These are phyloP conservation scores for Brassica napus DNA, from an alignment of 345 rosid species.

Conservation along the genomic window DNA sequence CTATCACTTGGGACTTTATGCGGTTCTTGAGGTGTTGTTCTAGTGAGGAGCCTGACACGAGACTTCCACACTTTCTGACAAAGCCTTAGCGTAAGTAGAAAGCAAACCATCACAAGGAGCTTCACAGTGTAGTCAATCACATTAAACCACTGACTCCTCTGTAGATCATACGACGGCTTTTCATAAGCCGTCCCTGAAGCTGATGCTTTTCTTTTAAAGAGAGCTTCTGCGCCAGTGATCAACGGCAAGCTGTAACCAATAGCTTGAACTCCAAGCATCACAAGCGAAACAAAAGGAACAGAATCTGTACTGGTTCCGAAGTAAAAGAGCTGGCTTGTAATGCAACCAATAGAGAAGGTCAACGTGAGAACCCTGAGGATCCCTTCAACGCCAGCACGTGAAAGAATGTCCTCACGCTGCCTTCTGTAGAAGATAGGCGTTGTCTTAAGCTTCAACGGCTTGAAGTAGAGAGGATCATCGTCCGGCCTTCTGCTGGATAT, in stretches of 20 bases:
- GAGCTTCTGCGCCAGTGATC: constrained; percentile 83
- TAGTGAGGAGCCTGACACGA: constrained; percentile 54
- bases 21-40: constrained; percentile 56
- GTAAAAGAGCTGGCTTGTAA: constrained; percentile 67
- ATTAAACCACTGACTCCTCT: constrained; percentile 66
- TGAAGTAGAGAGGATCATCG: constrained; percentile 77
- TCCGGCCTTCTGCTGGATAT: constrained; percentile 65
- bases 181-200: constrained; percentile 49
- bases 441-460: constrained; percentile 55
- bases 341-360: constrained; percentile 68
- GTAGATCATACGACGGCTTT: constrained; percentile 51
- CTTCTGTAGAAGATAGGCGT: constrained; percentile 67
- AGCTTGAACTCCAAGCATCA: constrained; percentile 87
- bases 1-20: constrained; percentile 68
- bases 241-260: constrained; percentile 78
- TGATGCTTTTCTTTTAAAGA: constrained; percentile 52
- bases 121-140: constrained; percentile 72
- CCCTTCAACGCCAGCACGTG: constrained; percentile 74
- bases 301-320: constrained; percentile 46
- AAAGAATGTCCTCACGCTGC: constrained; percentile 82
- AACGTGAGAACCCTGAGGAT: constrained; percentile 69
- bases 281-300: constrained; percentile 68
- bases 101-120: constrained; percentile 68
- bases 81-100: constrained; percentile 73
- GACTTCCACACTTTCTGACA: constrained; percentile 88